These are phyloP conservation scores for Cyclotella cryptica DNA, from an alignment of 108 stramenopile genomes.

Conservation along the genomic window DNA sequence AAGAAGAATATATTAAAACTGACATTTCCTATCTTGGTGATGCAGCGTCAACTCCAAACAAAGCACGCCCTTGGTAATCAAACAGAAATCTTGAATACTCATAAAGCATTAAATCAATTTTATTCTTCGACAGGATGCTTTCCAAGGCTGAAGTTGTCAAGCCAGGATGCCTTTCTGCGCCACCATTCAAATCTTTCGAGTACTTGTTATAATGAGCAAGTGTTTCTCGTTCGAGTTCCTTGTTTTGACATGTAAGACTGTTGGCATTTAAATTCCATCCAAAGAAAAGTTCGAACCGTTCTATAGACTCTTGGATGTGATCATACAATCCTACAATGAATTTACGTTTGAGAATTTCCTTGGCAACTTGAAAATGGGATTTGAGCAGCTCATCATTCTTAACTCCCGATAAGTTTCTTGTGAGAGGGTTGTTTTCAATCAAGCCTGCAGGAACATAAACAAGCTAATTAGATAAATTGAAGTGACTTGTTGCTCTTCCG, in stretches of 20 bases:
- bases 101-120: slow-evolving; percentile 43
- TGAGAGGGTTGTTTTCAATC: slow-evolving; percentile 47
- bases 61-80: slow-evolving; percentile 42
- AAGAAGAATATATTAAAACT: too few species aligned
- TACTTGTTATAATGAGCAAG: slow-evolving; percentile 19
- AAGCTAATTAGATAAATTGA: too few species aligned
- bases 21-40: too few species aligned
- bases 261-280: slow-evolving; percentile 40
- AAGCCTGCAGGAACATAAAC: slow-evolving; percentile 2
- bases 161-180: slow-evolving; percentile 2
- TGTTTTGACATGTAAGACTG: slow-evolving; percentile 8
- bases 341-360: slow-evolving; percentile 55
- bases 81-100: slow-evolving; percentile 43
- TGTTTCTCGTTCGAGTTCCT: slow-evolving; percentile 14
- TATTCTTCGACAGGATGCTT: slow-evolving; percentile 28
- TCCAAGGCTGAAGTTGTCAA: slow-evolving; percentile 4
- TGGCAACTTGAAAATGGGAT: slow-evolving; percentile 40
- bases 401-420: slow-evolving; percentile 35
- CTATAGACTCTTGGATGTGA: slow-evolving; percentile 35
- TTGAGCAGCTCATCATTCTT: slow-evolving; percentile 1
- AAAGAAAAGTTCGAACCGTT: slow-evolving; percentile 54
- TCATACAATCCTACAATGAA: slow-evolving; percentile 53
- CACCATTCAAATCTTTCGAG: not conserved
- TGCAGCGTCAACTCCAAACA: slow-evolving; percentile 15
- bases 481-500: too few species aligned